These are phyloP conservation scores for Phytophthora ohioensis DNA, from an alignment of 352 stramenopile genomes.

Conservation along the genomic window DNA sequence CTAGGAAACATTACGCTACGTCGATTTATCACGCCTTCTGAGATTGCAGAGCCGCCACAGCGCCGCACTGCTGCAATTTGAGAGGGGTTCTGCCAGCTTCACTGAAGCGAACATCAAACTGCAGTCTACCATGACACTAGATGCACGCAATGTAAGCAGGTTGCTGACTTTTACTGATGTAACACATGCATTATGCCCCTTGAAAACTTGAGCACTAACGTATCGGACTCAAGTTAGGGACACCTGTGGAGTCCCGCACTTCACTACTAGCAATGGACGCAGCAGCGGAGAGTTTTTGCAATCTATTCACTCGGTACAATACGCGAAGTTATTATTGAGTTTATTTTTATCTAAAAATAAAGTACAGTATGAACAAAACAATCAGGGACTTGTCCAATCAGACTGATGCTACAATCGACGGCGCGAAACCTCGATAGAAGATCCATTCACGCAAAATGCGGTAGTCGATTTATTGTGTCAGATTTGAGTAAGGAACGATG, in stretches of 20 bases:
- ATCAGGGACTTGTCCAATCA: neutral
- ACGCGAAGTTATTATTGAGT: neutral
- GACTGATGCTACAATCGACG: neutral
- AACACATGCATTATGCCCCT: constrained; percentile 9
- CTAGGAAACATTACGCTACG: constrained; percentile 11
- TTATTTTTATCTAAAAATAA: no score
- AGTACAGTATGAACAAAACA: no score
- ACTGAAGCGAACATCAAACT: constrained; percentile 10
- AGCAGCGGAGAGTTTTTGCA: no score
- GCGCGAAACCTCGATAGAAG: neutral
- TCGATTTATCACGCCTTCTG: constrained; percentile 7
- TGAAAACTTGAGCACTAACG: constrained; percentile 11
- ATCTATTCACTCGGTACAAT: neutral
- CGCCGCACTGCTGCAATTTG: neutral
- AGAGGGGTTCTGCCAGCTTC: neutral
- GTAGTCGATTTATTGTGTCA: constrained; percentile 17
- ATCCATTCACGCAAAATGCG: constrained; percentile 17
- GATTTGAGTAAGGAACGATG: constrained; percentile 4
- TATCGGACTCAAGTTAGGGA: constrained; percentile 6
- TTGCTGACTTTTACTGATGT: constrained; percentile 7
- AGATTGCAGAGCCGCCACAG: neutral
- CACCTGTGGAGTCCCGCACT: neutral
- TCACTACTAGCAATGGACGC: neutral
- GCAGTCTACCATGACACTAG: neutral
- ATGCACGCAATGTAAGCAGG: constrained; percentile 4